A percentile compares a stretch with the other conserved stretches of the same genome.
phyloP scores from a whole-genome alignment of 306 rosid species.

The Trichosanthes truncata region DNA sequence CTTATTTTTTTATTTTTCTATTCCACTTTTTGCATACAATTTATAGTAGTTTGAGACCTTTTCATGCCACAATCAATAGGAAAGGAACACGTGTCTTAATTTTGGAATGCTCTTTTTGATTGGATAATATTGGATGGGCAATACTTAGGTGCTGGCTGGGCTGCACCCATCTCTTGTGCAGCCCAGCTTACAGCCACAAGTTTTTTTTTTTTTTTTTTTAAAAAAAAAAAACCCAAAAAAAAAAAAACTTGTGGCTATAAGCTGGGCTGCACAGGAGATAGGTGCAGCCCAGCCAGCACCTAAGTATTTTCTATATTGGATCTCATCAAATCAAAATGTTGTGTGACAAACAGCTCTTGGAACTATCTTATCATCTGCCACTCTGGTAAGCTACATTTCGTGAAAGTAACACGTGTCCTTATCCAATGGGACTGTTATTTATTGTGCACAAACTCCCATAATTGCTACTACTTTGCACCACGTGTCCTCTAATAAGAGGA shows the following conservation, averaged over 20 bases:
- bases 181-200: too few species aligned
- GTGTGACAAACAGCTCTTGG: neutral
- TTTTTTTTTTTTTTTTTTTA: too few species aligned
- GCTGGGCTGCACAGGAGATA: too few species aligned
- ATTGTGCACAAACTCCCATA: neutral
- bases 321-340: neutral
- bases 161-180: too few species aligned
- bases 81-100: neutral
- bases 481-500: neutral
- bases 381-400: neutral
- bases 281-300: too few species aligned
- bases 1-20: neutral
- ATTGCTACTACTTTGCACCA: neutral
- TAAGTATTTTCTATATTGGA: too few species aligned
- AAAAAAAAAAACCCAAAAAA: too few species aligned
- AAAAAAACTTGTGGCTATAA: too few species aligned
- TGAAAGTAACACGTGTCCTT: neutral
- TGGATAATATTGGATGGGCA: neutral
- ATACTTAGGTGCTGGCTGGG: too few species aligned
- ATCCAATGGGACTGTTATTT: neutral
- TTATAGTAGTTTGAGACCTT: neutral
- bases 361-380: neutral
- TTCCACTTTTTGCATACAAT: neutral
- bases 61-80: neutral
- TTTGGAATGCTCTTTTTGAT: neutral